Evolutionary conservation across 2,329 filamentous ascomycete species (phyloP).

Genomic region (Colletotrichum simmondsii): DNA sequence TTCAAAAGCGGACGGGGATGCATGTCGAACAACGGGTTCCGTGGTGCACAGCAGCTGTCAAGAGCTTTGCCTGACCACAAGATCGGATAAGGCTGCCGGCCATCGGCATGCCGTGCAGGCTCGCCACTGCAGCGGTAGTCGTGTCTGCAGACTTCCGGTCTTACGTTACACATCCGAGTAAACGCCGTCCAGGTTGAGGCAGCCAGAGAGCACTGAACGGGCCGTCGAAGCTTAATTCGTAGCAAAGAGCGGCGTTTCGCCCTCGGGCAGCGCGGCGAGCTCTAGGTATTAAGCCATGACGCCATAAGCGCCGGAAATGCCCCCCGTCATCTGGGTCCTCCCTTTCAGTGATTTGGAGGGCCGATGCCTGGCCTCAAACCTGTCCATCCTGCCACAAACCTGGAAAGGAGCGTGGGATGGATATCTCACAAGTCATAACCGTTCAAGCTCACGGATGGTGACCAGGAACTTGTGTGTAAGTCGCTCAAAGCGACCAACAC

Average conservation of each 20-base stretch:
- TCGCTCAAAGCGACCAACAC: conserved; percentile 3
- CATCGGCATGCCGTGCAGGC: neutral
- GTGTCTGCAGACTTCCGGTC: neutral
- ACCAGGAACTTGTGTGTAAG: neutral
- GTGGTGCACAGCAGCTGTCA: conserved; percentile 14
- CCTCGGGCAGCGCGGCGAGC: conserved; percentile 1
- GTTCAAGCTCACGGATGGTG: neutral
- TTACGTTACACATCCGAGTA: neutral
- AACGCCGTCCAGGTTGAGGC: neutral
- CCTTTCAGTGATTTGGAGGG: neutral
- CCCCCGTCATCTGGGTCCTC: neutral
- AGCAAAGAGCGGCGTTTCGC: neutral
- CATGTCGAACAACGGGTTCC: neutral
- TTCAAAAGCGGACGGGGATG: conserved; percentile 1
- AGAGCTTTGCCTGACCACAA: neutral
- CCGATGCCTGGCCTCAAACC: neutral
- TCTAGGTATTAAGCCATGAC: conserved; percentile 12
- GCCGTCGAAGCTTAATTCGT: conserved; percentile 15
- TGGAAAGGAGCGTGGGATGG: neutral
- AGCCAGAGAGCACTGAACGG: neutral
- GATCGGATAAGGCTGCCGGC: conserved; percentile 16
- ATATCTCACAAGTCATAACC: neutral
- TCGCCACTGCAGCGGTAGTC: neutral
- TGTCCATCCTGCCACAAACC: neutral
- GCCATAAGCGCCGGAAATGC: conserved; percentile 26